Evolutionary conservation across 2,329 filamentous ascomycete genomes (phyloP), one percentile per base, ranked within the genome.

Genomic region (Orbilia ellipsospora): DNA sequence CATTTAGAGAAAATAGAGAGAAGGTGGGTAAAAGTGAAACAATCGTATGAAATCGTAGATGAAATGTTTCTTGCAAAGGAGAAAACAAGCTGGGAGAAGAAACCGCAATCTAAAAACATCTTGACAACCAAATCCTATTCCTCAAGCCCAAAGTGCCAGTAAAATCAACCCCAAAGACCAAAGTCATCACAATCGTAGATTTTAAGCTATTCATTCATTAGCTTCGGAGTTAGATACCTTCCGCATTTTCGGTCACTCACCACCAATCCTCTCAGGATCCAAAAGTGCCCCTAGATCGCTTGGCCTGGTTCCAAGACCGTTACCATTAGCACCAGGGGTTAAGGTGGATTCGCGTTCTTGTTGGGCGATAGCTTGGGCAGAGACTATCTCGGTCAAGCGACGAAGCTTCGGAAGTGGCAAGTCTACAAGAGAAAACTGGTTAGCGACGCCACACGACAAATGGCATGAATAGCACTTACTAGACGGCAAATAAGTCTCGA

Each of bases 401-500:
- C 98, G 98, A 77, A 99, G 84, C 77, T 94, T 75, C 8, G 78
- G 73, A 20, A 78, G 72, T 6, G 56, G 79, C 78, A 16, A 80
- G 63, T 69, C 79, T 70, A 36, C 59, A 45, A 16, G 55, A 16
- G 8, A 31, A 12, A 51, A 52, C 12, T 8, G 4, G 26, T 67
- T 60, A 62, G 56, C 18, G 8, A 18, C 40, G 42, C 26, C 10
- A 40, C 10, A 42, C 6, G 4, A 63, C 31, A n/a, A 51, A 1
- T 16, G n/a, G 16, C 23, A 36, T n/a, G 94, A 97, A 92, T 97
- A 94, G 59, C 97, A 89, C 70, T 87, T 87, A 95, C 94, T 99
- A 79, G 94, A 97, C 77, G 95, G 95, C 60, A 95, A 98, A 82
- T 99, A 99, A 13, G 95, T 99, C 85, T 99, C 95, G 78, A 99